phyloP scores from a whole-genome alignment of 2,329 filamentous ascomycete species.

The Fusarium circinatum region DNA sequence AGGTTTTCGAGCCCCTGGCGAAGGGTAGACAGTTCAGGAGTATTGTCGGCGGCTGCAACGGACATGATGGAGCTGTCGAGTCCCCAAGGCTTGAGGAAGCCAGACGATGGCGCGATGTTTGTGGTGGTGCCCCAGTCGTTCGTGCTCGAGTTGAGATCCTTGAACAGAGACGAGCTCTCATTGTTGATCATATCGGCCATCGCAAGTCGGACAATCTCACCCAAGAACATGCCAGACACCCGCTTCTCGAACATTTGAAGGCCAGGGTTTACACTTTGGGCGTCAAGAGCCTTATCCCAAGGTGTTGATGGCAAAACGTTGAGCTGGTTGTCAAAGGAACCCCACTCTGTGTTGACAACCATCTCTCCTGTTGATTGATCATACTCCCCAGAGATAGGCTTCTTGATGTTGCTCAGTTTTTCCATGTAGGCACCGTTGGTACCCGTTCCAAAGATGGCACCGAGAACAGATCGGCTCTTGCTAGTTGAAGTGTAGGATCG shows the following conservation, averaged over 20 bases:
- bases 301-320: conserved; percentile 86
- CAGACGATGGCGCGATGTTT: conserved; percentile 70
- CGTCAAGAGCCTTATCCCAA: conserved; percentile 84
- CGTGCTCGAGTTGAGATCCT: conserved; percentile 75
- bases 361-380: conserved; percentile 88
- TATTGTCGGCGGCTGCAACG: conserved; percentile 83
- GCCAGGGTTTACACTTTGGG: conserved; percentile 86
- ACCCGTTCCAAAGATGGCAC: conserved; percentile 96
- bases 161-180: conserved; percentile 75
- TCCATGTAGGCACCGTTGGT: conserved; percentile 98
- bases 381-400: conserved; percentile 75
- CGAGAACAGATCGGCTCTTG: conserved; percentile 87
- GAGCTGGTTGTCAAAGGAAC: conserved; percentile 94
- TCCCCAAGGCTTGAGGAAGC: conserved; percentile 84
- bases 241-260: conserved; percentile 99
- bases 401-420: conserved; percentile 86
- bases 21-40: conserved; percentile 75
- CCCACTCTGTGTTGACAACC: conserved; percentile 99
- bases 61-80: conserved; percentile 92
- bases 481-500: conserved; percentile 93
- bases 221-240: conserved; percentile 97
- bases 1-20: conserved; percentile 82
- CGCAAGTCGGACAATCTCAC: conserved; percentile 87
- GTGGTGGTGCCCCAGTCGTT: conserved; percentile 79
- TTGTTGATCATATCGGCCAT: conserved; percentile 78